Percentiles rank a stretch among this genome's conserved stretches.
Conservation (phyloP, 2,329 filamentous ascomycete genomes). For the Penicillium sp. region DNA sequence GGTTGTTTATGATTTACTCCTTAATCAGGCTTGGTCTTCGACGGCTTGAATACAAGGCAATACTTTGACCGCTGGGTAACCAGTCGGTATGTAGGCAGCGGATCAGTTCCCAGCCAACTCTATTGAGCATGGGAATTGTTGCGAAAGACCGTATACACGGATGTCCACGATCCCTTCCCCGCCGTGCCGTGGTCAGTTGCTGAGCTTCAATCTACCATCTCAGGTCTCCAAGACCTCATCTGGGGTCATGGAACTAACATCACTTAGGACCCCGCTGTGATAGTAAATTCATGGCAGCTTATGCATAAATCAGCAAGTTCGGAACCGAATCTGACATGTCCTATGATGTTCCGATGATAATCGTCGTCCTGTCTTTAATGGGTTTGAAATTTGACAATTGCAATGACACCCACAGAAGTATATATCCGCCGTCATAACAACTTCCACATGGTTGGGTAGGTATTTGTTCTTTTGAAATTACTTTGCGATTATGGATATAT, state of each 20-base stretch:
- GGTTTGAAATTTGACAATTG: no score
- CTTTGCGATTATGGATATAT: no score
- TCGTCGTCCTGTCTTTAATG: no score
- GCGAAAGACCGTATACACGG: conserved; percentile 46
- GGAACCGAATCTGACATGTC: no score
- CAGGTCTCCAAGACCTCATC: conserved; percentile 37
- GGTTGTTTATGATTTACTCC: conserved; percentile 48
- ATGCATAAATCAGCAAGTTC: conserved; percentile 35
- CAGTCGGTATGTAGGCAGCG: conserved; percentile 36
- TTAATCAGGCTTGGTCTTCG: conserved; percentile 48
- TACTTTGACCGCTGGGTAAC: conserved; percentile 48
- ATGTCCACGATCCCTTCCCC: conserved; percentile 37
- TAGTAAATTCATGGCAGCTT: conserved; percentile 39
- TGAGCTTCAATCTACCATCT: conserved; percentile 43
- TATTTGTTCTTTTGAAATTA: no score
- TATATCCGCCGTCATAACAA: no score
- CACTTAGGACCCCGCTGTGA: conserved; percentile 37
- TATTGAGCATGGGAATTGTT: conserved; percentile 46
- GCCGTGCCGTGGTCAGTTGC: conserved; percentile 45
- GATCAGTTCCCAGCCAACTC: conserved; percentile 27
- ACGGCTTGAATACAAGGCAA: conserved; percentile 39
- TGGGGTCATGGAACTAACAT: conserved; percentile 35
- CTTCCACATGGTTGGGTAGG: no score
- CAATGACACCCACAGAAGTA: no score
- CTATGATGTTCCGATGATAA: no score